Evolutionary conservation across 2,329 filamentous ascomycete species (phyloP), one percentile per base, ranked within the genome.

Genomic region (Penicillium sp.): DNA sequence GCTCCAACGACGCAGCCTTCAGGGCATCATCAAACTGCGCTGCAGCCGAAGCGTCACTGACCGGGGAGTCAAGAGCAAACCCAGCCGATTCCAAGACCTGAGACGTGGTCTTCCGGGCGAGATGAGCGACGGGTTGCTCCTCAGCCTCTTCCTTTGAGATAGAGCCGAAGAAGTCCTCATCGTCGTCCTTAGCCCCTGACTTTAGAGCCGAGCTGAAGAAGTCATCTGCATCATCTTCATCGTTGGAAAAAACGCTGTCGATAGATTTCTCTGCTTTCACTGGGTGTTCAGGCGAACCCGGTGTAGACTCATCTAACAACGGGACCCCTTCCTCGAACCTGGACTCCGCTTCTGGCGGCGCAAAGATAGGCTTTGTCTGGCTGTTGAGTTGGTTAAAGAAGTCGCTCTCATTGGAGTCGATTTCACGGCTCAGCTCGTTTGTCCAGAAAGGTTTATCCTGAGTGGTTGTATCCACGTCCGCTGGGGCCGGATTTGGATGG

Each of bases 251-350:
- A 8, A 73, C 57, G 29, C 71, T 62, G 31, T 69, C 59, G 13
- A 74, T 66, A 8, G 57, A 60, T 48, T 55, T 59, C 29, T 66
- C 59, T 29, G 66, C 63, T 15, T 70, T 69, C 4, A 62, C 58
- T 40, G 75, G 64, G 3, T 68, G 54, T 25, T 65, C 60, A 7
- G 58, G 56, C 3, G 68, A 66, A 13, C 60, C 61, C 27, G 69
- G 58, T 29, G 57, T 38, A 45, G 48, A 76, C 71, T 77, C 65
- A 85, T 84, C 58, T 39, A 77, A 56, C 38, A 91, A 72, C 1
- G 88, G 87, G 5, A 91, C 58, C 0, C 88, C 88, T 73, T 91
- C 88, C 57, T 89, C 87, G 61, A 82, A 91, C 44, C 88, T 83
- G 25, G 83, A 82, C 27, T 87, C 82, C 1, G 75, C 70, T 47